Base-by-base conservation (phyloP, 2,329 filamentous ascomycete genomes). In the Fusarium gaditjirri region DNA sequence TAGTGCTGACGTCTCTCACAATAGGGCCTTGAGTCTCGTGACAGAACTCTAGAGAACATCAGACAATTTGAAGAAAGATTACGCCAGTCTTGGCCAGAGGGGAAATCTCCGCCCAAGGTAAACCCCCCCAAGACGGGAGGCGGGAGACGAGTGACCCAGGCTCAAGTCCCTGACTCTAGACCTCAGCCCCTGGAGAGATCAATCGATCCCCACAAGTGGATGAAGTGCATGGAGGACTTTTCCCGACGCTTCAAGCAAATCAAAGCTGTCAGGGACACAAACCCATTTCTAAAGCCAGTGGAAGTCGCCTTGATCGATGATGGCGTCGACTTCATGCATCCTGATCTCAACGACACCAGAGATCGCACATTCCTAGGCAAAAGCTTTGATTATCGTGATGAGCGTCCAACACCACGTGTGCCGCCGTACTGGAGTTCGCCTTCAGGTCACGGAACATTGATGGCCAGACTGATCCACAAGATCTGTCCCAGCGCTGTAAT, bases 361-460 rank as follows among this genome's bases (percentile, higher is more conserved):
- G 55, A 36, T 12, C 43, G 46, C 11, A 58, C 36, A 4, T 58
- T 58, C 11, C 9, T 29, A 1, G 55, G 43, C 4, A 23, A 58
- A 23, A 58, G 55, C 42, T 58, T 58, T 21, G 46, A 47, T 14
- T 29, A 49, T 13, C 46, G 39, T 4, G 17, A 16, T 16, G 55
- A 29, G 5, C 25, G 33, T 0, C 21, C 38, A 10, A 58, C 43
- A 5, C 38, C 35, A 0, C 33, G 55, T 0, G 55, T 58, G 0
- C 38, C 43, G 3, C 43, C 55, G 3, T 58, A 50, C 17, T 59
- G 35, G 56, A 49, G 38, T 6, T 59, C 56, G 2, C 31, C 56
- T 2, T 59, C 44, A 11, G 56, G 56, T 0, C 56, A 59, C 2
- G 44, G 56, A 31, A 59, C 44, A 1, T 19, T 59, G 2, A 59